These are phyloP conservation scores for Physaria fendleri DNA, from an alignment of 345 rosid genomes.

Conservation along the genomic window DNA sequence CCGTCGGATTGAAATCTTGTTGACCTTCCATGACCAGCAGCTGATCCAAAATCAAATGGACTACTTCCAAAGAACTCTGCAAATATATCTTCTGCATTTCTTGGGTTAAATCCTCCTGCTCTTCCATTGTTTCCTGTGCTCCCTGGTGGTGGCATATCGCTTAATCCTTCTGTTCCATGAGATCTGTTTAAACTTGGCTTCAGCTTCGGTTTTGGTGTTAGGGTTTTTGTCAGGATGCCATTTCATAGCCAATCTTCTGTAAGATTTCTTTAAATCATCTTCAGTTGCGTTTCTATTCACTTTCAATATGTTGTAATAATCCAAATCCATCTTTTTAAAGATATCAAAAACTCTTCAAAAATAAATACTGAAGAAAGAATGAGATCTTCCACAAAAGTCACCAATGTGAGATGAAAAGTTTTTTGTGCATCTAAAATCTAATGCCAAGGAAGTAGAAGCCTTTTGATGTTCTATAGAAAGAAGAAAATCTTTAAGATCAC, in stretches of 20 bases:
- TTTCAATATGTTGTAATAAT: conserved; percentile 72
- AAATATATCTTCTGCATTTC: conserved; percentile 94
- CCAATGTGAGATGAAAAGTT: not conserved
- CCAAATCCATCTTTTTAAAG: conserved; percentile 54
- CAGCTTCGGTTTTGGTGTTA: conserved; percentile 71
- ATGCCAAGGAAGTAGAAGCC: not conserved
- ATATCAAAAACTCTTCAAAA: not conserved
- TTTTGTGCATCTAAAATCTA: not conserved
- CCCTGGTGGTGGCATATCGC: conserved; percentile 64
- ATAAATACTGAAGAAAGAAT: conserved; percentile 4
- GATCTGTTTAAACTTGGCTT: conserved; percentile 91
- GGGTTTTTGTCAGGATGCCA: conserved; percentile 99
- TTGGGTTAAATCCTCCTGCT: conserved; percentile 69
- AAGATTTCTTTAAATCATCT: conserved; percentile 84
- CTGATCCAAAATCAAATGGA: conserved; percentile 74
- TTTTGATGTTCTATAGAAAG: not conserved
- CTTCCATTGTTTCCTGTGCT: conserved; percentile 44
- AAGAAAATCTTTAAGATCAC: conserved; percentile 4
- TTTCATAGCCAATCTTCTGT: conserved; percentile 86
- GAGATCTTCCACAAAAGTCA: conserved; percentile 11
- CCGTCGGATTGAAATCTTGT: conserved; percentile 75
- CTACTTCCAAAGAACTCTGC: conserved; percentile 93
- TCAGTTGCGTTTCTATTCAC: conserved; percentile 76
- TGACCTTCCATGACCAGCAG: conserved; percentile 59
- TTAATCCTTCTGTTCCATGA: conserved; percentile 95